Evolutionary conservation across 2,329 filamentous ascomycete genomes (phyloP), one percentile per base, ranked within the genome.

Genomic region (Diaporthe sp.): DNA sequence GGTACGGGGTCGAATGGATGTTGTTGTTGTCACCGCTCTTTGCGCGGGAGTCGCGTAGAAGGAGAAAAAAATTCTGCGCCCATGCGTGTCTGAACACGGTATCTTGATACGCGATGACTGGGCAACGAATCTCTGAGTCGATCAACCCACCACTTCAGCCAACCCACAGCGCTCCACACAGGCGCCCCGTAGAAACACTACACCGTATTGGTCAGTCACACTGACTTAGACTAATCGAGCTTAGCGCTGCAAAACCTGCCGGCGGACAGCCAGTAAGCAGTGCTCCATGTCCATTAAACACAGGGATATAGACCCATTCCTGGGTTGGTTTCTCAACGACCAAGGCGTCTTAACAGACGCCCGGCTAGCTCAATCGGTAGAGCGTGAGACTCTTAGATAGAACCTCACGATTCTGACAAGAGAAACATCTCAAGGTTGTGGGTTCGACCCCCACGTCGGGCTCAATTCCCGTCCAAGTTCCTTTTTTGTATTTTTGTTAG

Each of bases 351-450:
- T 19, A 17, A 53, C 44, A 34, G 74, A 39, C 70, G 87, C 87
- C 87, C 85, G 87, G 88, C 87, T 92, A 91, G 89, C 89, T 91
- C 89, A 91, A 91, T 91, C 89, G 89, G 89, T 92, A 92, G 91
- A 93, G 90, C 91, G 90, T 92, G 88, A 92, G 91, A 92, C 91
- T 92, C 91, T 90, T 89, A 90, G n/a, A n/a, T 28, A 37, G 62
- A 42, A 22, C 55, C 37, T 70, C 72, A 73, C 74, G 74, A 69
- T 73, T 75, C 68, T 75, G 51, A 73, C 10, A 75, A 13, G 13
- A 34, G 34, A 34, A 9, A 34, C 34, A 68, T 75, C 74, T 75
- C 69, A 75, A 75, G 74, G 74, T 73, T 75, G 74, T 75, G 74
- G 74, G 74, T 75, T 75, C 74, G 73, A 74, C 73, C 73, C 73